Conservation (phyloP, 164 flowering plant genomes). For the Annona squamosa region DNA sequence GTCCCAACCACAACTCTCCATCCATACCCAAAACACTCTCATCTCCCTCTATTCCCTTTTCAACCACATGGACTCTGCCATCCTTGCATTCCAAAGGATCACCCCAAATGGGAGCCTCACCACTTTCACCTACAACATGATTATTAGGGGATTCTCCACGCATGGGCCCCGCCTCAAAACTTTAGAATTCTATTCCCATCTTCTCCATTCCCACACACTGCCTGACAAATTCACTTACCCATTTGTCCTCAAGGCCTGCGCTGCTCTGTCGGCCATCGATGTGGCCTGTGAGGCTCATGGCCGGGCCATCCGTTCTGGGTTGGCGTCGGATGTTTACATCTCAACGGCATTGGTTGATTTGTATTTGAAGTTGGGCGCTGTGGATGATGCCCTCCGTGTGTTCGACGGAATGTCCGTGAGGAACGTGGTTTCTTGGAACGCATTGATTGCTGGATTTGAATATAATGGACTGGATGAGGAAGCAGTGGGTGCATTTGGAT, state of each 20-base stretch:
- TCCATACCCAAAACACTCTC: constrained; percentile 1
- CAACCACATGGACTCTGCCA: constrained; percentile 10
- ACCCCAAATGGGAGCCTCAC: background rate
- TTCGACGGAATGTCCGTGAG: constrained; percentile 7
- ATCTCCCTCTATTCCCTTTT: constrained; percentile 12
- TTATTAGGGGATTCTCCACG: constrained; percentile 14
- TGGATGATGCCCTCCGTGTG: constrained; percentile 8
- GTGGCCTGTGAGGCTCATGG: constrained; percentile 12
- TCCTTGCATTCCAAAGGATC: constrained; percentile 3
- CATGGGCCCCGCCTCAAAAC: constrained; percentile 10
- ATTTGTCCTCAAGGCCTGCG: constrained; percentile 12
- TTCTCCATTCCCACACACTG: constrained; percentile 6
- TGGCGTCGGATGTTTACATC: constrained; percentile 5
- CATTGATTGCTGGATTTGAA: constrained; percentile 10
- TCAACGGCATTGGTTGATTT: constrained; percentile 12
- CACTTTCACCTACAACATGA: constrained; percentile 10
- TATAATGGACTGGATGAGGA: constrained; percentile 11
- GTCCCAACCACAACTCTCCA: constrained; percentile 5
- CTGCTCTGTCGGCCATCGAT: background rate
- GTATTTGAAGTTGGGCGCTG: constrained; percentile 5
- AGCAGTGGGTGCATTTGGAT: background rate
- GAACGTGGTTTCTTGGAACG: constrained; percentile 14
- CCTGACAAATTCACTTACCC: constrained; percentile 17
- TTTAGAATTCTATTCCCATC: constrained; percentile 10
- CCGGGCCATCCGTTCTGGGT: constrained; percentile 5